Percentiles rank a stretch among this genome's conserved stretches.
These are phyloP conservation scores for Leccinum incarnatum DNA, from an alignment of 768 basidiomycete species.

Conservation along the genomic window DNA sequence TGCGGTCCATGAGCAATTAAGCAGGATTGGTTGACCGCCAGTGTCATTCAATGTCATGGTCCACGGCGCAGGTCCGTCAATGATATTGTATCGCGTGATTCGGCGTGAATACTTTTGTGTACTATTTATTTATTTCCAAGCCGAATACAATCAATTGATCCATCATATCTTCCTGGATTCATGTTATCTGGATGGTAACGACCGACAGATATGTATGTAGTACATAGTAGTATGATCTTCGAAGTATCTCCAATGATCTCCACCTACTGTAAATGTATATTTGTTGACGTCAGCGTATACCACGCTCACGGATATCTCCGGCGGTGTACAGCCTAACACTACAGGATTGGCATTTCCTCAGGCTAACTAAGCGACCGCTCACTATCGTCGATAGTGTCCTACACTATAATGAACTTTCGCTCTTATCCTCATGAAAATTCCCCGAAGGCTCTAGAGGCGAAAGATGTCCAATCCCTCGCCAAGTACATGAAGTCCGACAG, in stretches of 20 bases:
- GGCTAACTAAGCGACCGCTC: background rate
- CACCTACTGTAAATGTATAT: no score
- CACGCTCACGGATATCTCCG: slow-evolving; percentile 5
- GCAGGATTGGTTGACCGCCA: background rate
- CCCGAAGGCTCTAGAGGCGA: slow-evolving; percentile 29
- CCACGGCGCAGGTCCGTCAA: background rate
- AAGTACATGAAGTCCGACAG: slow-evolving; percentile 66
- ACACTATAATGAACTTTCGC: slow-evolving; percentile 10
- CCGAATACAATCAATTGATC: background rate
- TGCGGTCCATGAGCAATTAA: background rate
- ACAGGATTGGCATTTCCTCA: background rate
- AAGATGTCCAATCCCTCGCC: slow-evolving; percentile 48
- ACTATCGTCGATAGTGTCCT: background rate
- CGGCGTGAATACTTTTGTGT: background rate
- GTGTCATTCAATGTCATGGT: background rate
- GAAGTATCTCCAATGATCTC: no score
- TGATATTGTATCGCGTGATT: background rate
- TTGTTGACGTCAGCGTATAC: no score
- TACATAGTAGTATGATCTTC: no score
- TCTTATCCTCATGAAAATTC: slow-evolving; percentile 2
- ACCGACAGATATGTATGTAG: background rate
- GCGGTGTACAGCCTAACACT: background rate
- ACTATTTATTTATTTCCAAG: background rate
- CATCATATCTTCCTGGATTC: background rate
- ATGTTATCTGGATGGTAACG: background rate